Evolutionary conservation across 2,329 filamentous ascomycete genomes (phyloP).

Genomic region (Bisporella sp.): DNA sequence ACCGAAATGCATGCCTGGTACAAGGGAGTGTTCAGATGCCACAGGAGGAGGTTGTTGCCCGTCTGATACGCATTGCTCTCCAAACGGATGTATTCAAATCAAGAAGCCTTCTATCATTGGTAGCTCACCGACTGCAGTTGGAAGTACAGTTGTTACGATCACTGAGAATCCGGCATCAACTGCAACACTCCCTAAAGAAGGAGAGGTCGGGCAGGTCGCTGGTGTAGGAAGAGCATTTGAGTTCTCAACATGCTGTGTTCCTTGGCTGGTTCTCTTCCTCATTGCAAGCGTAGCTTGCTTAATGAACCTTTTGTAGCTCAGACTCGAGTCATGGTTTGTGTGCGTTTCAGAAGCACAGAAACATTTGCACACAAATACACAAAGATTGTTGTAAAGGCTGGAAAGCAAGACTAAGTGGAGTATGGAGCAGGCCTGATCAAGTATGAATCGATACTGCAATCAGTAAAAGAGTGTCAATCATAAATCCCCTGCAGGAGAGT

Average conservation of each 20-base stretch:
- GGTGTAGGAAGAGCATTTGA: neutral
- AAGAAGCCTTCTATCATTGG: neutral
- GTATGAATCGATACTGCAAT: too few species aligned
- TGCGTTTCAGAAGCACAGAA: neutral
- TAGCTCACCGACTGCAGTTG: neutral
- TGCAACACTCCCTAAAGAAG: slow-evolving; percentile 17
- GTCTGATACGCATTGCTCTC: slow-evolving; percentile 11
- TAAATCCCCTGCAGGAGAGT: too few species aligned
- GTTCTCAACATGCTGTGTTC: neutral
- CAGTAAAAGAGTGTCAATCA: too few species aligned
- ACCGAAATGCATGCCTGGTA: slow-evolving; percentile 17
- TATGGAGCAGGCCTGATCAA: too few species aligned
- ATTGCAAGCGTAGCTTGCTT: neutral
- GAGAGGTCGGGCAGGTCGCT: slow-evolving; percentile 18
- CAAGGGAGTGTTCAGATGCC: slow-evolving; percentile 17
- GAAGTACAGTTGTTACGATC: slow-evolving; percentile 5
- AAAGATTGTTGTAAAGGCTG: too few species aligned
- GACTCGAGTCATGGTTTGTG: neutral
- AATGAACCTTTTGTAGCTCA: neutral
- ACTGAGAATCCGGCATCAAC: slow-evolving; percentile 16
- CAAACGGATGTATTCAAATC: slow-evolving; percentile 17
- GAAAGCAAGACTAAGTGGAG: too few species aligned
- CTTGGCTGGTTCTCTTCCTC: neutral
- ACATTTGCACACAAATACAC: neutral
- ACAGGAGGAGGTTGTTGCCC: slow-evolving; percentile 23